These are phyloP conservation scores for Hypoxylon subgilvum DNA, from an alignment of 495 filamentous ascomycete genomes.

Conservation along the genomic window DNA sequence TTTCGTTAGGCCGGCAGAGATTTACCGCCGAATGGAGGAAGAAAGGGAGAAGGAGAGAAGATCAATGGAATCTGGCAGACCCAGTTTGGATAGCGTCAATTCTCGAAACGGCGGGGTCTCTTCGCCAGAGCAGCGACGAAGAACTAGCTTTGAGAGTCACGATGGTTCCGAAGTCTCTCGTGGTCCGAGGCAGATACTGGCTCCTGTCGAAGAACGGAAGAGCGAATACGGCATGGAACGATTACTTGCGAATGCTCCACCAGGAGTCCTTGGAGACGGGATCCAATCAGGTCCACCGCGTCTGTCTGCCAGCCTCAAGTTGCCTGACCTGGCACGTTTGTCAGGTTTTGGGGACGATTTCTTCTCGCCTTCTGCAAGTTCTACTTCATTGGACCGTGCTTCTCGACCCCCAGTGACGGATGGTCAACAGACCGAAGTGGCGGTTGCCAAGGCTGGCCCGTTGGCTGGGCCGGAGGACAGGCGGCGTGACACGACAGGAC, in stretches of 20 bases:
- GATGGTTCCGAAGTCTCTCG: conserved; percentile 42
- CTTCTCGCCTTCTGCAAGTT: conserved; percentile 40
- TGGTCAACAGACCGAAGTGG: neutral
- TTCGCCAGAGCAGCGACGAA: conserved; percentile 26
- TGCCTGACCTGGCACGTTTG: conserved; percentile 70
- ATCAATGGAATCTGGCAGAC: conserved; percentile 58
- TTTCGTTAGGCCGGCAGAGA: conserved; percentile 77
- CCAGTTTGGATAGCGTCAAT: conserved; percentile 50
- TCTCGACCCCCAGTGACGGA: conserved; percentile 12
- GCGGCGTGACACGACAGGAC: conserved; percentile 9
- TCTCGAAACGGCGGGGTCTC: conserved; percentile 14
- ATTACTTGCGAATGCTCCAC: conserved; percentile 35
- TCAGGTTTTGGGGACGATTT: conserved; percentile 67
- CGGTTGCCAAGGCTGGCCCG: conserved; percentile 3
- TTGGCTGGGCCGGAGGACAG: neutral
- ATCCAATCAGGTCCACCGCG: conserved; percentile 17
- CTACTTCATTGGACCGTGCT: conserved; percentile 3
- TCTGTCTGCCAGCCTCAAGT: conserved; percentile 56
- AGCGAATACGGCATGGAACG: conserved; percentile 62
- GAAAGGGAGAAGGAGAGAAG: conserved; percentile 64
- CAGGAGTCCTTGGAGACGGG: neutral
- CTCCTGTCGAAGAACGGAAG: conserved; percentile 63
- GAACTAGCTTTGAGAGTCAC: conserved; percentile 37
- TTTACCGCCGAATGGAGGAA: conserved; percentile 75
- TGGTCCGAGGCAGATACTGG: conserved; percentile 48